Conservation (phyloP, 352 stramenopile genomes). For the Globisporangium okanoganense region DNA sequence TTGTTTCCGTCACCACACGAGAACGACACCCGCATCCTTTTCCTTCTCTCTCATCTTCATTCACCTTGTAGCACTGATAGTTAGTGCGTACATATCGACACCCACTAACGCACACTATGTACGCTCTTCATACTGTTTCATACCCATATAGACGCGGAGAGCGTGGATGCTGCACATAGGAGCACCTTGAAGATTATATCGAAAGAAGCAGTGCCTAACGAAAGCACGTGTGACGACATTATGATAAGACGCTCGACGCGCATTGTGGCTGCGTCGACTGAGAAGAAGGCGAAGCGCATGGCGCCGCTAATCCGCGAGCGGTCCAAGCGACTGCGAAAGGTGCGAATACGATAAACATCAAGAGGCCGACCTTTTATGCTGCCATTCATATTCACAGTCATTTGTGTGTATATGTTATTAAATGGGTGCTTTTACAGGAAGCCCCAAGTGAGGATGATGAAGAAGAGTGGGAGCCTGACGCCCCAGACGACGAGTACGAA, state of each 20-base stretch:
- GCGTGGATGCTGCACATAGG: not conserved
- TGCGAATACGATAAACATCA: conserved; percentile 5
- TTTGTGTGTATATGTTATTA: not conserved
- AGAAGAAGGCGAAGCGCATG: conserved; percentile 52
- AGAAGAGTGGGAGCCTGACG: conserved; percentile 35
- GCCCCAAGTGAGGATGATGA: conserved; percentile 28
- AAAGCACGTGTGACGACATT: not conserved
- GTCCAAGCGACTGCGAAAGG: conserved; percentile 23
- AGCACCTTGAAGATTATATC: not conserved
- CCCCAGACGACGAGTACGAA: conserved; percentile 28
- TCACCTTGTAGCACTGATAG: not conserved
- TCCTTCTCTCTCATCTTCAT: not conserved
- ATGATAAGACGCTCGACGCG: conserved; percentile 66
- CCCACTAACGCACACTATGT: not conserved
- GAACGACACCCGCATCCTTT: not conserved
- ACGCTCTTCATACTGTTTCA: not conserved
- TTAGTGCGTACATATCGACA: not conserved
- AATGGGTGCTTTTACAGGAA: not conserved
- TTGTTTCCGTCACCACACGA: not conserved
- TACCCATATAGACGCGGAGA: not conserved
- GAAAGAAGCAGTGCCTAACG: not conserved
- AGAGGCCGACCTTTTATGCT: not conserved
- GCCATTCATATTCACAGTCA: not conserved
- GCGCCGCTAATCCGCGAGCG: conserved; percentile 46
- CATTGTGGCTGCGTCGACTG: conserved; percentile 38